These are phyloP conservation scores for Backusella mclennaniae DNA, from an alignment of 192 early-diverging fungal genomes.

Conservation along the genomic window DNA sequence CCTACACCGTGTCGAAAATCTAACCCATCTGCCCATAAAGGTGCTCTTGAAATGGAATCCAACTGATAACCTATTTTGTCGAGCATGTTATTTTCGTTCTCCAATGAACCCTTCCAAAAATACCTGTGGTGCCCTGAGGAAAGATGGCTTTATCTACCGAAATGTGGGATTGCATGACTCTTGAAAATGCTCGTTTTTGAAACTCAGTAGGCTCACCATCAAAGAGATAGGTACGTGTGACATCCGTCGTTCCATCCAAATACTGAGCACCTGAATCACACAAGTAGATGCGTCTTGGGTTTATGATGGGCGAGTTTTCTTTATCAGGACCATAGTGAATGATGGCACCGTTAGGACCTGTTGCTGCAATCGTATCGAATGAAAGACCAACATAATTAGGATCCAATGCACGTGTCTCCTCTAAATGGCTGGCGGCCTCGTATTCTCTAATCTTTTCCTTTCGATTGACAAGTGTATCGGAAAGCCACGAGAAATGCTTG, in stretches of 20 bases:
- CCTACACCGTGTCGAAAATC: conserved; percentile 96
- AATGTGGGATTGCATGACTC: conserved; percentile 95
- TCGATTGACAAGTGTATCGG: conserved; percentile 70
- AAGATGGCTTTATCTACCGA: conserved; percentile 85
- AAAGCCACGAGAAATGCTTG: conserved; percentile 90
- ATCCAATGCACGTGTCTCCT: conserved; percentile 67
- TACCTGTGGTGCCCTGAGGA: conserved; percentile 71
- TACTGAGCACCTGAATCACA: conserved; percentile 97
- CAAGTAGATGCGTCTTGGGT: conserved; percentile 74
- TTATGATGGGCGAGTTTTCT: conserved; percentile 69
- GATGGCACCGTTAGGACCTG: conserved; percentile 92
- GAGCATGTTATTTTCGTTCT: too few relatives aligned
- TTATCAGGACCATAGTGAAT: conserved; percentile 92
- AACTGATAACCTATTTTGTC: conserved; percentile 68
- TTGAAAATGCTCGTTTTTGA: conserved; percentile 87
- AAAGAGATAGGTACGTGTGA: conserved; percentile 90
- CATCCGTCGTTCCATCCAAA: conserved; percentile 92
- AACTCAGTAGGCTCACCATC: conserved; percentile 67
- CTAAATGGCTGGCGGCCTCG: conserved; percentile 84
- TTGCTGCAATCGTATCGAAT: conserved; percentile 95
- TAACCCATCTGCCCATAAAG: conserved; percentile 90
- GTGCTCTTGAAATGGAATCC: conserved; percentile 77
- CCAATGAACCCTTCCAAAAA: neutral
- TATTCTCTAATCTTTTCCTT: conserved; percentile 69
- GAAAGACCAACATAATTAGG: conserved; percentile 83